Conservation (phyloP, 208 protist species). For the Crithidia bombi region DNA sequence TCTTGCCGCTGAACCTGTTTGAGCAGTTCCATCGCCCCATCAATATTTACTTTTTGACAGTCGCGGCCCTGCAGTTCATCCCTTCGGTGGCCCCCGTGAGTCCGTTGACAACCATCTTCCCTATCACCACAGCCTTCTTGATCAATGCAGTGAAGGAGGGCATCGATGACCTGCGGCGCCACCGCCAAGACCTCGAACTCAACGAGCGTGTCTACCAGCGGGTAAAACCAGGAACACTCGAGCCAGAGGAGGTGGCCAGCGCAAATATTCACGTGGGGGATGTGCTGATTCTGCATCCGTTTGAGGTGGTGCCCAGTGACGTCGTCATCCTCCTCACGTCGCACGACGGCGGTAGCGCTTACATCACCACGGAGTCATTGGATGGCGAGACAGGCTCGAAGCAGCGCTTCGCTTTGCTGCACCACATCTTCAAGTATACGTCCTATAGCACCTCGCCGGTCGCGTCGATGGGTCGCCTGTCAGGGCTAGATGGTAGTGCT, state of each 20-base stretch:
- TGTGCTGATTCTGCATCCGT: conserved; percentile 64
- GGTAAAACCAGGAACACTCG: conserved; percentile 40
- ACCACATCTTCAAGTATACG: conserved; percentile 39
- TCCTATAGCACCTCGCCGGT: conserved; percentile 7
- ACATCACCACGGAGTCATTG: conserved; percentile 91
- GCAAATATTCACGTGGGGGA: conserved; percentile 81
- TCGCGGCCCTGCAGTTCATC: conserved; percentile 90
- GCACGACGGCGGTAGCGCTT: conserved; percentile 60
- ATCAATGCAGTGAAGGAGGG: conserved; percentile 93
- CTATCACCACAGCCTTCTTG: conserved; percentile 89
- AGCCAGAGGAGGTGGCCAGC: conserved; percentile 48
- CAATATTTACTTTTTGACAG: conserved; percentile 96
- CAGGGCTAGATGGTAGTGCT: not conserved
- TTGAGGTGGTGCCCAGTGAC: conserved; percentile 90
- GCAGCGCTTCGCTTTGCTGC: conserved; percentile 56
- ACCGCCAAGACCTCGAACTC: conserved; percentile 59
- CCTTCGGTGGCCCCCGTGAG: conserved; percentile 85
- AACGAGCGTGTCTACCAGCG: conserved; percentile 67
- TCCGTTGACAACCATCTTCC: conserved; percentile 88
- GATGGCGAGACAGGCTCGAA: conserved; percentile 93
- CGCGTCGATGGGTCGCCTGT: not conserved
- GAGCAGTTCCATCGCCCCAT: conserved; percentile 96
- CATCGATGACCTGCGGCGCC: conserved; percentile 89
- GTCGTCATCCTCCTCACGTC: conserved; percentile 81
- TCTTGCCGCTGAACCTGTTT: conserved; percentile 95